Evolutionary conservation across 805 yeast genomes (phyloP), one percentile per base, ranked within the genome.

Genomic region (Limtongia smithiae): DNA sequence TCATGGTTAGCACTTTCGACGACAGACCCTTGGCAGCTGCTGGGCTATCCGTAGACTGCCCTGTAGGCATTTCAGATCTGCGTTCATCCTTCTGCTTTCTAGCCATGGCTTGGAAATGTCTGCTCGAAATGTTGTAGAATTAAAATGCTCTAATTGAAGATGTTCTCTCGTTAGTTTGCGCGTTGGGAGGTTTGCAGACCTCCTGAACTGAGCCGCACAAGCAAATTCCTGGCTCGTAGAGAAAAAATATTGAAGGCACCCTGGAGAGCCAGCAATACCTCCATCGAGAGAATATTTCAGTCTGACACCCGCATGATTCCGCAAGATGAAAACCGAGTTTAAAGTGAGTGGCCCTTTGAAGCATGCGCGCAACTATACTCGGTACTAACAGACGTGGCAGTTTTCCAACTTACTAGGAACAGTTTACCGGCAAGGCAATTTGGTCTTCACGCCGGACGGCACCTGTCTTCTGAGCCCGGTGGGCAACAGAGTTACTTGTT

Each of bases 351-450:
- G 14, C 21, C 25, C 9, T 41, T 24, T 33, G 21, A 12, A 24
- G 15, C 4, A n/a, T 27, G 11, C 24, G 9, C 17, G n/a, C 11
- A 12, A 6, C 9, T 31, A 31, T 51, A 30, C 9, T 21, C 61
- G 18, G 55, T 60, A 60, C 61, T 60, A 28, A 52, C 57, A 12
- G 60, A 62, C 45, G 6, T 59, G 57, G 49, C 71, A 83, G 76
- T 84, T 93, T 61, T 81, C 94, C 30, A 93, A 91, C 69, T 73
- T 93, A 28, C 71, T 93, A 60, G 98, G 98, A 25, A 90, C 97
- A 0, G 97, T 93, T 2, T 93, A 93, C 65, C 75, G 94, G 42
- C 86, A 84, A 64, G 98, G 97, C n/a, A 89, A 91, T 65, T 70
- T 93, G 24, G 74, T 83, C 4, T 93, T 83, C 70, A 82, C 95